These are phyloP conservation scores for Favolaschia claudopus DNA, from an alignment of 768 basidiomycete species.

Conservation along the genomic window DNA sequence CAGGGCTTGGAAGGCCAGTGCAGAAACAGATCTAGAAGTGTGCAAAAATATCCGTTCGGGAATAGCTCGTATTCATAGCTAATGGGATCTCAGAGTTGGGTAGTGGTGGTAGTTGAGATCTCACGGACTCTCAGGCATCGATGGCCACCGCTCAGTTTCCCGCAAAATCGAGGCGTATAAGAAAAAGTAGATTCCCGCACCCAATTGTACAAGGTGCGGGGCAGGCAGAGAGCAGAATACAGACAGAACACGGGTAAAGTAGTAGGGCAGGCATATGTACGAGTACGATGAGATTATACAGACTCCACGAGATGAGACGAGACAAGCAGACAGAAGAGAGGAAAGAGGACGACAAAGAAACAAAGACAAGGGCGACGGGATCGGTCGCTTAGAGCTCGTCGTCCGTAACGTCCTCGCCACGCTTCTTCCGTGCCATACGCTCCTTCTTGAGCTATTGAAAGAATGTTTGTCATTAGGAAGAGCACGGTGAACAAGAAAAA, in stretches of 20 bases:
- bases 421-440: conserved; percentile 89
- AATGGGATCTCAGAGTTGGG: too few species aligned
- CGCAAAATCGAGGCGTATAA: too few species aligned
- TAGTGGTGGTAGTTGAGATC: too few species aligned
- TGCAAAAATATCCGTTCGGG: too few species aligned
- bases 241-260: conserved; percentile 4
- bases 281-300: conserved; percentile 9
- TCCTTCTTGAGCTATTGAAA: conserved; percentile 82
- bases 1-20: too few species aligned
- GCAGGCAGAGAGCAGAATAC: conserved; percentile 9
- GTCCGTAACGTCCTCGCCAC: conserved; percentile 80
- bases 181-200: conserved; percentile 16
- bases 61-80: too few species aligned
- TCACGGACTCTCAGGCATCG: too few species aligned
- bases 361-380: conserved; percentile 17
- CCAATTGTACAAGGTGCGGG: background rate
- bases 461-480: conserved; percentile 14
- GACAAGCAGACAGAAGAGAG: conserved; percentile 9
- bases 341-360: conserved; percentile 6
- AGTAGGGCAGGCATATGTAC: conserved; percentile 1
- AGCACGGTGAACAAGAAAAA: background rate
- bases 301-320: conserved; percentile 8
- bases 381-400: conserved; percentile 58
- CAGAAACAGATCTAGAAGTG: too few species aligned
- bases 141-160: too few species aligned